A percentile compares a stretch with the other conserved stretches of the same genome.
Evolutionary conservation across 2,329 filamentous ascomycete species (phyloP).

Genomic region (Pseudonectria foliicola): DNA sequence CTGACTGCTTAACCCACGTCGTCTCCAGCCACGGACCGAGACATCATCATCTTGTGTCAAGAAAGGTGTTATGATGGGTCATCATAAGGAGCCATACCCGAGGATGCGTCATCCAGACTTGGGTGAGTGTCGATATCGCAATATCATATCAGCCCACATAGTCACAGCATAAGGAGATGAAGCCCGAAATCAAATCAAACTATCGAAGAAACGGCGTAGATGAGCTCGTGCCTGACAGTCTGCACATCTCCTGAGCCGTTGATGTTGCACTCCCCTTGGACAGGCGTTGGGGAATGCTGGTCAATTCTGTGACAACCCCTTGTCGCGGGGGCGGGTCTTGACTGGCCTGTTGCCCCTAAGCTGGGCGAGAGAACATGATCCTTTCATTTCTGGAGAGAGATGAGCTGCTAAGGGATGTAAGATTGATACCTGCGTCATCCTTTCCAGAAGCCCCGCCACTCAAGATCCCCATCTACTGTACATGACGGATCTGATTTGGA

Average conservation of each 20-base stretch:
- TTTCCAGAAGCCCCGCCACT: constrained; percentile 8
- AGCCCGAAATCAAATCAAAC: constrained; percentile 8
- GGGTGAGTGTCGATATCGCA: constrained; percentile 16
- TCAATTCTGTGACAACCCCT: constrained; percentile 20
- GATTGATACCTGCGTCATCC: constrained; percentile 7
- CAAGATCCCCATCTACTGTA: constrained; percentile 8
- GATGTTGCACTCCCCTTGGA: constrained; percentile 16
- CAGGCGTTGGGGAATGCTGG: constrained; percentile 23
- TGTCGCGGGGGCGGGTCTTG: constrained; percentile 6
- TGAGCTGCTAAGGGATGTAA: constrained; percentile 6
- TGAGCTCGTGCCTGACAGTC: constrained; percentile 1
- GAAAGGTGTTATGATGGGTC: no score
- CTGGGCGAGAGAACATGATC: constrained; percentile 7
- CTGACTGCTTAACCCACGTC: neutral
- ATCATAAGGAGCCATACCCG: neutral
- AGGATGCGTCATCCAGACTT: constrained; percentile 2
- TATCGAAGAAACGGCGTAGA: constrained; percentile 7
- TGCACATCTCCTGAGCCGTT: constrained; percentile 12
- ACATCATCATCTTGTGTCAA: no score
- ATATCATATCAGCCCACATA: constrained; percentile 19
- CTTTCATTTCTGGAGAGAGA: constrained; percentile 19
- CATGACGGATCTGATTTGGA: constrained; percentile 3
- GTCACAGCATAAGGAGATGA: constrained; percentile 22
- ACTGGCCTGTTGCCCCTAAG: constrained; percentile 9
- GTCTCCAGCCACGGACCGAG: no score